phyloP scores from a whole-genome alignment of 805 yeast genomes.

The Candida insectorum region DNA sequence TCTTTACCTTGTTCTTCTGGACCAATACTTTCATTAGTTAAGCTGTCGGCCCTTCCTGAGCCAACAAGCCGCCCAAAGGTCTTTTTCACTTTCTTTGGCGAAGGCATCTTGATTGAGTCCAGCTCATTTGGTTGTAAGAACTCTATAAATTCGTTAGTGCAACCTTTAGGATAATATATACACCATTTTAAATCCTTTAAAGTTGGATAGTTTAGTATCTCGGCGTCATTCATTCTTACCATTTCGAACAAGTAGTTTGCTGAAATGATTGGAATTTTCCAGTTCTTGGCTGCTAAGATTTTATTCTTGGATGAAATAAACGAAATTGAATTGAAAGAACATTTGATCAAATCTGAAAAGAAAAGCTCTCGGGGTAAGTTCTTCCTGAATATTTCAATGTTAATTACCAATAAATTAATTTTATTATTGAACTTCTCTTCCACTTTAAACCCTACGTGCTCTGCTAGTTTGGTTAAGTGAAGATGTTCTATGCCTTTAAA shows the following conservation, averaged over 20 bases:
- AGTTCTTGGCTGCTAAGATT: constrained; percentile 53
- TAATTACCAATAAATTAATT: constrained; percentile 57
- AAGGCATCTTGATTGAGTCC: constrained; percentile 39
- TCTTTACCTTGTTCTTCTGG: constrained; percentile 1
- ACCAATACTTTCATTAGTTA: constrained; percentile 6
- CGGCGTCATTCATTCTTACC: constrained; percentile 11
- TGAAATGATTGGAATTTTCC: constrained; percentile 59
- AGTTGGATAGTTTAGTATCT: constrained; percentile 36
- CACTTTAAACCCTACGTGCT: constrained; percentile 49
- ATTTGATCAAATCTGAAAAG: constrained; percentile 30
- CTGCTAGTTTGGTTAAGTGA: constrained; percentile 64
- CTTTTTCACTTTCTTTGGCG: constrained; percentile 48
- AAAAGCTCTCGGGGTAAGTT: constrained; percentile 40
- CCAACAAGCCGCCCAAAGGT: constrained; percentile 37
- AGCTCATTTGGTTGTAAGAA: constrained; percentile 2
- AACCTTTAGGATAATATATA: constrained; percentile 45
- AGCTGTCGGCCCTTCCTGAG: no score
- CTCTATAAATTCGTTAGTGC: constrained; percentile 11
- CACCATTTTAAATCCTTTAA: constrained; percentile 52
- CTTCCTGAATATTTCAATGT: constrained; percentile 43
- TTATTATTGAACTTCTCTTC: constrained; percentile 46
- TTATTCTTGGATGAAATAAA: constrained; percentile 48
- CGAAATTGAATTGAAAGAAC: constrained; percentile 34
- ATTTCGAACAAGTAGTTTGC: constrained; percentile 44
- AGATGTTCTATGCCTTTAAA: constrained; percentile 73